Evolutionary conservation across 768 basidiomycete species (phyloP).

Genomic region (Auriscalpium vulgare): DNA sequence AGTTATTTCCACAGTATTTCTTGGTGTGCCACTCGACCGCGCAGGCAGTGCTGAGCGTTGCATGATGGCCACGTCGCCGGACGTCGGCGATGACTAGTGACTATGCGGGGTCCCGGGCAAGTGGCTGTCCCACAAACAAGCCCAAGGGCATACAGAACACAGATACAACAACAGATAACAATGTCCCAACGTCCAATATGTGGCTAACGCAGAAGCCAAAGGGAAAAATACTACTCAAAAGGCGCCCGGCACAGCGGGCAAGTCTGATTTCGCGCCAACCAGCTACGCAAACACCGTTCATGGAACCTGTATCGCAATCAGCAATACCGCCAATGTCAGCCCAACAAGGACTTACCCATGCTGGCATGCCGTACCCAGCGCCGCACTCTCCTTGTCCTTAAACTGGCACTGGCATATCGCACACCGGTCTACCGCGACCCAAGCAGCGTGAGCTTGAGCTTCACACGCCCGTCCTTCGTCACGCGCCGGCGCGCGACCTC

Average conservation of each 20-base stretch:
- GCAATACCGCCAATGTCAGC: no score
- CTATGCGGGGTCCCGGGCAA: no score
- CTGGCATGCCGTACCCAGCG: slow-evolving; percentile 7
- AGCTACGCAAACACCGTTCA: slow-evolving; percentile 10
- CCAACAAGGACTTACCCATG: slow-evolving; percentile 10
- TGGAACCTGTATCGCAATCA: slow-evolving; percentile 8
- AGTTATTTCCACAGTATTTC: no score
- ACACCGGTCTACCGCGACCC: slow-evolving; percentile 14
- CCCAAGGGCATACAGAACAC: no score
- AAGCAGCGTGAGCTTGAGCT: slow-evolving; percentile 13
- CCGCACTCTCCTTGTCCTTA: slow-evolving; percentile 8
- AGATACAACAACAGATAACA: no score
- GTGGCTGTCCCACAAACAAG: no score
- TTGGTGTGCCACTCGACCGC: no score
- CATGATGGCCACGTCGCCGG: no score
- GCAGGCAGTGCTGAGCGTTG: no score
- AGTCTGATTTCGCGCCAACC: slow-evolving; percentile 6
- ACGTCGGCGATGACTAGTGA: no score
- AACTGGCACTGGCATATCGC: slow-evolving; percentile 13
- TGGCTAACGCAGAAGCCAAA: no score
- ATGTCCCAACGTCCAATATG: no score
- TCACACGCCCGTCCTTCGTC: slow-evolving; percentile 14
- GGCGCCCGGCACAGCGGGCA: slow-evolving; percentile 8
- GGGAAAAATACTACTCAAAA: background rate
- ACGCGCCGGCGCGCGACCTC: slow-evolving; percentile 11